Evolutionary conservation across 2,329 filamentous ascomycete genomes (phyloP).

Genomic region (Penicillium nordicum): DNA sequence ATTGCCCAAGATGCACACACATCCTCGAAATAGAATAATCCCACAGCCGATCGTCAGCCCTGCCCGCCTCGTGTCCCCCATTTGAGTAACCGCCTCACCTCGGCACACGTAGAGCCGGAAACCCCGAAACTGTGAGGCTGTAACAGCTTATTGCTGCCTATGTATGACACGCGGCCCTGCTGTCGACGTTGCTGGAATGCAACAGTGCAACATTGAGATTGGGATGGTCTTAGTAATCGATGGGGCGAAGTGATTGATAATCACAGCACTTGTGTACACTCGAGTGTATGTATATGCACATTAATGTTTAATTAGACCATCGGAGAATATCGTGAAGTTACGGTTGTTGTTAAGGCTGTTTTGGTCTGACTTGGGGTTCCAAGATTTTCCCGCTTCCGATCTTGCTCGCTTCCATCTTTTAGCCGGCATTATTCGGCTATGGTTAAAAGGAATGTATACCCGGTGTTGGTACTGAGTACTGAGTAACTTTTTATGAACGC

Average conservation of each 20-base stretch:
- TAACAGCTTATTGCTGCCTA: constrained; percentile 4
- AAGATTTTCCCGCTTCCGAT: too few species aligned
- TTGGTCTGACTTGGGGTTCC: background rate
- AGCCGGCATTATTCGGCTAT: background rate
- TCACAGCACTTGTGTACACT: background rate
- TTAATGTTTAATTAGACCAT: background rate
- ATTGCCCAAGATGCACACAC: background rate
- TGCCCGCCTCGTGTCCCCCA: constrained; percentile 10
- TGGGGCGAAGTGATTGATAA: background rate
- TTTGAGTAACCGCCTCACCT: background rate
- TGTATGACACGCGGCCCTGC: background rate
- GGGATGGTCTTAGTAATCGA: background rate
- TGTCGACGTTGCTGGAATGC: background rate
- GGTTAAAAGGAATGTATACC: background rate
- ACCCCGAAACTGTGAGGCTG: constrained; percentile 1
- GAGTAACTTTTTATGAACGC: background rate
- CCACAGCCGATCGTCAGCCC: constrained; percentile 8
- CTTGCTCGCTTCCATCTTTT: background rate
- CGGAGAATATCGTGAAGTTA: background rate
- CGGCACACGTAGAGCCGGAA: background rate
- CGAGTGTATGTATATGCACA: background rate
- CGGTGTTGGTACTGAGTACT: background rate
- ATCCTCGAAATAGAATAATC: constrained; percentile 1
- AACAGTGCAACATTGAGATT: background rate
- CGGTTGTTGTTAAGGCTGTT: background rate